Evolutionary conservation across 148 eudicot species (phyloP).

Genomic region (Fagopyrum esculentum): DNA sequence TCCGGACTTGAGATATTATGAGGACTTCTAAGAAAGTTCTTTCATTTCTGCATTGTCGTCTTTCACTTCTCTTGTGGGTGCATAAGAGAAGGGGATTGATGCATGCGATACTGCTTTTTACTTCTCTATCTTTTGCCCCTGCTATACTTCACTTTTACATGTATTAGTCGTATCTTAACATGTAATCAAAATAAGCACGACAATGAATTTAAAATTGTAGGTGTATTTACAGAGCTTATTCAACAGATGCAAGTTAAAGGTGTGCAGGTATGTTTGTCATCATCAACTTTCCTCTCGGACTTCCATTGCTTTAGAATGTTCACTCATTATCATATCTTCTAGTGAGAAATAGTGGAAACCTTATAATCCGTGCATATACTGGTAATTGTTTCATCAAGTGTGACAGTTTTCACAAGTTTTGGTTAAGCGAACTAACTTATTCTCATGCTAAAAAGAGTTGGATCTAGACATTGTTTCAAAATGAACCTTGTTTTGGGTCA

Average conservation of each 20-base stretch:
- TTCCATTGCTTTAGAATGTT: background rate
- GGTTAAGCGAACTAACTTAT: no score
- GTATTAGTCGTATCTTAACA: background rate
- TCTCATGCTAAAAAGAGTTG: no score
- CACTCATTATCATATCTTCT: background rate
- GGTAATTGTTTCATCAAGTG: background rate
- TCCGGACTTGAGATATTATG: background rate
- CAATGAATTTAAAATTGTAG: constrained; percentile 24
- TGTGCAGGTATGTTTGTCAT: constrained; percentile 53
- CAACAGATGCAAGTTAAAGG: constrained; percentile 99
- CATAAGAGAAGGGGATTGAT: background rate
- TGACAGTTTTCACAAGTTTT: no score
- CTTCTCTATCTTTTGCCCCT: background rate
- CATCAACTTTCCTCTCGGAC: background rate
- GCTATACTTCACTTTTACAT: background rate
- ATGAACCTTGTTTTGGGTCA: background rate
- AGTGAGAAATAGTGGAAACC: constrained; percentile 2
- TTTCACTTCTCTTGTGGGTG: background rate
- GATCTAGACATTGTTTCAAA: no score
- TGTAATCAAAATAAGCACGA: background rate
- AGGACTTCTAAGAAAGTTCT: background rate
- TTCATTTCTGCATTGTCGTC: background rate
- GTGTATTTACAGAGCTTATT: constrained; percentile 97
- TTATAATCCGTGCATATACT: no score
- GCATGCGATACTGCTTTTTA: background rate